Conservation (phyloP, 2,329 filamentous ascomycete genomes). For the Ophiostoma populinum region DNA sequence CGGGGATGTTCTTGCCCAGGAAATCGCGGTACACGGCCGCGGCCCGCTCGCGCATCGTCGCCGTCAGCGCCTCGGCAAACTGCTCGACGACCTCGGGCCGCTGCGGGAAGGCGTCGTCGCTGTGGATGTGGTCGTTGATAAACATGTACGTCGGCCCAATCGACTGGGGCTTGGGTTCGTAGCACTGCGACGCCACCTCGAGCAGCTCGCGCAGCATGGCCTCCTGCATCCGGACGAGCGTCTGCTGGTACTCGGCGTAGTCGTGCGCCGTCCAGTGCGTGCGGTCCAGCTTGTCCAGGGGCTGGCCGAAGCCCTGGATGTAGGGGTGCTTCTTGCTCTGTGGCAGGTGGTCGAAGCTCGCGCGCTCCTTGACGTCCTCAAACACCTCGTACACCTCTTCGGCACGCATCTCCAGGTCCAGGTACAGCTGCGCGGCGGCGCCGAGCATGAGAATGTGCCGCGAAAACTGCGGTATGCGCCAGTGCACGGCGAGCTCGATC, state of each 20-base stretch:
- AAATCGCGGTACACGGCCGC: constrained; percentile 63
- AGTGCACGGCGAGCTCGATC: constrained; percentile 69
- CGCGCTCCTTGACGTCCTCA: constrained; percentile 52
- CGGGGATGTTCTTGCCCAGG: constrained; percentile 64
- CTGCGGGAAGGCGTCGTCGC: constrained; percentile 58
- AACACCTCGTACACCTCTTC: constrained; percentile 75
- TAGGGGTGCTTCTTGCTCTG: constrained; percentile 47
- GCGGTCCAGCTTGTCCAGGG: constrained; percentile 37
- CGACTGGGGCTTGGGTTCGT: constrained; percentile 70
- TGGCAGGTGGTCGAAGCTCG: constrained; percentile 27
- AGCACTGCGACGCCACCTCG: constrained; percentile 77
- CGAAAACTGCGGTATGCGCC: constrained; percentile 75
- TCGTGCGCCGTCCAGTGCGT: constrained; percentile 53
- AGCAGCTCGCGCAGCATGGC: constrained; percentile 62
- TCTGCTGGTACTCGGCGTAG: constrained; percentile 53
- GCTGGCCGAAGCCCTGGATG: constrained; percentile 32
- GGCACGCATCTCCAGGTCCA: constrained; percentile 64
- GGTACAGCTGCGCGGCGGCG: constrained; percentile 67
- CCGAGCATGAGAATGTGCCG: constrained; percentile 70
- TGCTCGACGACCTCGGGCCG: constrained; percentile 51
- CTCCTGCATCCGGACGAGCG: constrained; percentile 61
- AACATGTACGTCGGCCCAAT: constrained; percentile 57
- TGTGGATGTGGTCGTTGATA: constrained; percentile 65
- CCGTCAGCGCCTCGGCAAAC: constrained; percentile 55
- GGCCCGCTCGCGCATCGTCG: constrained; percentile 57